Base-by-base conservation (phyloP, 2,329 filamentous ascomycete species). In the Alternaria burnsii region DNA sequence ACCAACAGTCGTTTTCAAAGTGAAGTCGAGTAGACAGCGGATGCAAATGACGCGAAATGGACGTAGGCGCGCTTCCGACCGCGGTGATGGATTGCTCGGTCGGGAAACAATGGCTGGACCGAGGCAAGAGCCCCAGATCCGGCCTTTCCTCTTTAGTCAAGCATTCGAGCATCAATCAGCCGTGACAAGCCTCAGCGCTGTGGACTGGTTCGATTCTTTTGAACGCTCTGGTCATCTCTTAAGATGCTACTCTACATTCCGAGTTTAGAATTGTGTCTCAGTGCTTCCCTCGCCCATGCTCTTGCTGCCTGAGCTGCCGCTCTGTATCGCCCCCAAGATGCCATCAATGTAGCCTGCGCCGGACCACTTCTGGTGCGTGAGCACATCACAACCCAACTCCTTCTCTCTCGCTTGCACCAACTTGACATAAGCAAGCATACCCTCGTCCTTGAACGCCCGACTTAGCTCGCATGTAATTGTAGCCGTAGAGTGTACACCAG, bases 361-460 rank as follows among this genome's bases (percentile, higher is more conserved):
- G 67, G 88, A 90, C 91, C 91, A 93, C 77, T 95, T 96, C 83
- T 97, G 94, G 78, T 97, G 94, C 40, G 93, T 97, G 66, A 97
- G 82, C n/a, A 97, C 94, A 71, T 97, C 94, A 59, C 93, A 93
- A 14, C 91, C 91, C 1, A 94, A 81, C 67, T 97, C 94, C 85
- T 97, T 97, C 82, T 99, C 95, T 40, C 89, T 86, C 53, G 88
- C 85, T 80, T 99, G 95, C 40, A 99, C 89, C 0, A 97, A 82
- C 60, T 97, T 91, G n/a, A 98, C 95, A 74, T 99, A 99, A 1
- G 95, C 94, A 73, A 95, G 85, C 95, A 99, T 99, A 55, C 95
- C 95, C 56, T 97, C 91, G 14, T 89, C 87, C 82, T 93, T 96
- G 83, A 97, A 99, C 7, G 84, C 87, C 61, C 87, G 87, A 10